Evolutionary conservation across 2,329 filamentous ascomycete species (phyloP).

Genomic region (Colletotrichum musae): DNA sequence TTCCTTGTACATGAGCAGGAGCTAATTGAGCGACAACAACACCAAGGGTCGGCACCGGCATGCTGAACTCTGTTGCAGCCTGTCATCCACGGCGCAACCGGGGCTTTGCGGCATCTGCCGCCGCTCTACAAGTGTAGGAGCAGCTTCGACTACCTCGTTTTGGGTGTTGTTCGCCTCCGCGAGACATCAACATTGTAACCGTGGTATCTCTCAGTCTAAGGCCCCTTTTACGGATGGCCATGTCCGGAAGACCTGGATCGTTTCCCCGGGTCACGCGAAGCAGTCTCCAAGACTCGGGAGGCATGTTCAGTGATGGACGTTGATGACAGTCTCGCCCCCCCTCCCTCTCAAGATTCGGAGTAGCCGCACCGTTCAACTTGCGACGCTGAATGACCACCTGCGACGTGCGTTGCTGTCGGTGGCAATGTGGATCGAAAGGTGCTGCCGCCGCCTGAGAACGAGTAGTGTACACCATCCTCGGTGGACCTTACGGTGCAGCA

Average conservation of each 20-base stretch:
- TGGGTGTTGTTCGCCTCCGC: neutral
- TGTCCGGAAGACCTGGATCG: neutral
- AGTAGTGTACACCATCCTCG: neutral
- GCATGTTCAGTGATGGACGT: neutral
- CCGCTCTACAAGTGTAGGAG: too few species aligned
- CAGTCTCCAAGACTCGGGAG: too few species aligned
- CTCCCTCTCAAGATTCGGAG: too few species aligned
- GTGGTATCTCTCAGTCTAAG: too few species aligned
- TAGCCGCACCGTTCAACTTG: too few species aligned
- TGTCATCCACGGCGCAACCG: neutral
- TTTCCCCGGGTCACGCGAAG: neutral
- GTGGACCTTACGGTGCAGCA: neutral
- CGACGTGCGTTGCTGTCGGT: neutral
- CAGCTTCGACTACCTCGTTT: neutral
- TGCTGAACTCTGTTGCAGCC: neutral
- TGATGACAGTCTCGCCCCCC: neutral
- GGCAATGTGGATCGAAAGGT: neutral
- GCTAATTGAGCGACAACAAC: neutral
- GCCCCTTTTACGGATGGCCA: too few species aligned
- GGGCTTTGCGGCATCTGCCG: neutral
- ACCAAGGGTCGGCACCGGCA: neutral
- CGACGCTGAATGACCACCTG: too few species aligned
- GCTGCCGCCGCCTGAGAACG: too few species aligned
- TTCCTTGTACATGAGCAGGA: too few species aligned
- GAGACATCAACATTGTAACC: too few species aligned